phyloP scores from a whole-genome alignment of 2,329 filamentous ascomycete genomes.

The Albophoma yamanashiensis region DNA sequence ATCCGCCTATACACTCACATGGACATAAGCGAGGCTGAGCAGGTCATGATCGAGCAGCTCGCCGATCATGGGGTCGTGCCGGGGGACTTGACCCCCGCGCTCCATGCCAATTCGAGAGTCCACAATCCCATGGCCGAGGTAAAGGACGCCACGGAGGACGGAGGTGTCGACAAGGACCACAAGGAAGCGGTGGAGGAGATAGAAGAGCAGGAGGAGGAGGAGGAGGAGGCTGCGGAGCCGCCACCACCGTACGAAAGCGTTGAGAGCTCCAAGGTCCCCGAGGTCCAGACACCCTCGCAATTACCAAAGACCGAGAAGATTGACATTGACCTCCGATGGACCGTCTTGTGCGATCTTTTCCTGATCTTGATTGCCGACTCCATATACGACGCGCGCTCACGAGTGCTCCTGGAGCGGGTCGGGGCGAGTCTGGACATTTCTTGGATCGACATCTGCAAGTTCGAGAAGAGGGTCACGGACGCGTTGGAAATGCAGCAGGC shows the following conservation, averaged over 20 bases:
- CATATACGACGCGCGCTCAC: slow-evolving; percentile 80
- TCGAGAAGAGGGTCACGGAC: slow-evolving; percentile 95
- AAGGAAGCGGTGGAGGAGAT: slow-evolving; percentile 26
- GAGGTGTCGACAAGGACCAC: slow-evolving; percentile 4
- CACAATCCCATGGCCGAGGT: slow-evolving; percentile 75
- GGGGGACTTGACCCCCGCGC: slow-evolving; percentile 67
- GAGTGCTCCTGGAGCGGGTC: slow-evolving; percentile 73
- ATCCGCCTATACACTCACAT: slow-evolving; percentile 88
- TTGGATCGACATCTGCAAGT: slow-evolving; percentile 90
- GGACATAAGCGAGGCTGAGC: slow-evolving; percentile 85
- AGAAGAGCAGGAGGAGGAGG: not conserved
- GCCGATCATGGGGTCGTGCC: slow-evolving; percentile 85
- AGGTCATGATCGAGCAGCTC: slow-evolving; percentile 98
- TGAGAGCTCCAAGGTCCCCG: slow-evolving; percentile 60
- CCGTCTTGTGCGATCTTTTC: slow-evolving; percentile 90
- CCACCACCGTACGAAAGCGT: slow-evolving; percentile 53
- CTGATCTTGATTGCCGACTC: slow-evolving; percentile 94
- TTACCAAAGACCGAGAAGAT: slow-evolving; percentile 73
- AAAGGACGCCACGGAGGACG: slow-evolving; percentile 26
- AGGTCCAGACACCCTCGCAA: slow-evolving; percentile 73
- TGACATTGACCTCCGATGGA: slow-evolving; percentile 95
- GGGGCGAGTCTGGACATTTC: slow-evolving; percentile 70
- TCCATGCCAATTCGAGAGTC: slow-evolving; percentile 88
- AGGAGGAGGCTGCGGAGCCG: slow-evolving; percentile 27
- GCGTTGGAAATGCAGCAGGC: slow-evolving; percentile 96